A percentile compares a stretch with the other conserved stretches of the same genome.
These are phyloP conservation scores for Globisporangium canariense DNA, from an alignment of 352 stramenopile species.

Conservation along the genomic window DNA sequence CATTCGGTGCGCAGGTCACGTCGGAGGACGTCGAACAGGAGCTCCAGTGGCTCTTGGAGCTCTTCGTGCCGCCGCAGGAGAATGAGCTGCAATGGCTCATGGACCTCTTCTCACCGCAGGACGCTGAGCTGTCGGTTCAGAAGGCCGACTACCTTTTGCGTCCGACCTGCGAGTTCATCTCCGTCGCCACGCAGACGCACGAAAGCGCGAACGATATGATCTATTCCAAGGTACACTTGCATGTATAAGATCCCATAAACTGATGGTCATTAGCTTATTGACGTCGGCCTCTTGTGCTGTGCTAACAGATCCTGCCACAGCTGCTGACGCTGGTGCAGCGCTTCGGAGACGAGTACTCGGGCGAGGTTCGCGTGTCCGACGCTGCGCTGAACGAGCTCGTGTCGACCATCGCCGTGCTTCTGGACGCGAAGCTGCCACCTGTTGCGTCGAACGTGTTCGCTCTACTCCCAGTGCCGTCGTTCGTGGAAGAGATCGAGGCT, in stretches of 20 bases:
- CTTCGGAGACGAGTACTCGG: slow-evolving; percentile 14
- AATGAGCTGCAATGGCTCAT: slow-evolving; percentile 56
- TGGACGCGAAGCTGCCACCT: slow-evolving; percentile 48
- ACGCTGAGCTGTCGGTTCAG: slow-evolving; percentile 19
- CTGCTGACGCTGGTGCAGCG: slow-evolving; percentile 36
- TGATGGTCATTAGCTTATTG: neutral
- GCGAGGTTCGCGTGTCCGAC: slow-evolving; percentile 28
- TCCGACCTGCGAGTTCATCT: slow-evolving; percentile 55
- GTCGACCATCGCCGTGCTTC: slow-evolving; percentile 47
- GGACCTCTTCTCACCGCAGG: slow-evolving; percentile 35
- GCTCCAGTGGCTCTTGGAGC: slow-evolving; percentile 49
- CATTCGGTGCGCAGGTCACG: slow-evolving; percentile 44
- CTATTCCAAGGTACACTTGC: slow-evolving; percentile 31
- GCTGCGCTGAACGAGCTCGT: slow-evolving; percentile 48
- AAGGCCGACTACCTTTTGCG: slow-evolving; percentile 53
- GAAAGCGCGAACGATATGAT: slow-evolving; percentile 30
- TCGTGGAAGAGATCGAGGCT: slow-evolving; percentile 49
- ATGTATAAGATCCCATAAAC: neutral
- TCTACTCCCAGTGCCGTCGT: slow-evolving; percentile 50
- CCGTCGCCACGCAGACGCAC: slow-evolving; percentile 69
- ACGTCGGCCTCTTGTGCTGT: neutral
- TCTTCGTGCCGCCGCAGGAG: slow-evolving; percentile 32
- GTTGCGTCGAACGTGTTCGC: slow-evolving; percentile 38
- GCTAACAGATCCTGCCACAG: slow-evolving; percentile 35
- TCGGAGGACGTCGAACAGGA: slow-evolving; percentile 34